Conservation (phyloP, 83 land plant genomes). For the Picea engelmannii region DNA sequence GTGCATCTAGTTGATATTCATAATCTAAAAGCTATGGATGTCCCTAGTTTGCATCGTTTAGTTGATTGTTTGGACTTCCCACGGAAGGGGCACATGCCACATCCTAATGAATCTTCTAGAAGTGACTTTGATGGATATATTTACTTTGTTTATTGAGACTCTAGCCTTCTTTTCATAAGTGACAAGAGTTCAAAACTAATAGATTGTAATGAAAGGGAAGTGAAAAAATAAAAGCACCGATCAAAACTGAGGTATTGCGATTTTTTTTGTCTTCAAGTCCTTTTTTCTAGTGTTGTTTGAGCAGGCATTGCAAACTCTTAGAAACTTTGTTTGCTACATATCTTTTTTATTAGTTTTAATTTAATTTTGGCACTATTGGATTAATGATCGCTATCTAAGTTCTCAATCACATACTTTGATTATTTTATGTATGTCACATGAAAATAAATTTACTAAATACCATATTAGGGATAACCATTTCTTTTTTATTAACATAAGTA, state of each 20-base stretch:
- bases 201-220: slow-evolving; percentile 38
- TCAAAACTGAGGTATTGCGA: slow-evolving; percentile 19
- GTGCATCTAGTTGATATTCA: slow-evolving; percentile 95
- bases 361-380: too few relatives aligned
- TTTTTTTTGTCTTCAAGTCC: slow-evolving; percentile 1
- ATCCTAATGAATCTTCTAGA: slow-evolving; percentile 95
- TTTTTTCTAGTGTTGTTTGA: neutral
- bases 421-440: too few relatives aligned
- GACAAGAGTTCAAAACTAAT: slow-evolving; percentile 52
- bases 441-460: too few relatives aligned
- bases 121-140: slow-evolving; percentile 94
- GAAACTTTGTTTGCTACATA: too few relatives aligned
- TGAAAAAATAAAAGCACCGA: neutral
- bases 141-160: slow-evolving; percentile 91
- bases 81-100: slow-evolving; percentile 83
- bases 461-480: too few relatives aligned
- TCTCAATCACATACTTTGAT: too few relatives aligned
- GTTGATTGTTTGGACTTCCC: slow-evolving; percentile 94
- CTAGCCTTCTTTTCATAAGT: slow-evolving; percentile 61
- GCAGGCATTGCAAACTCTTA: too few relatives aligned
- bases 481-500: too few relatives aligned
- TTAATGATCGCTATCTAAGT: too few relatives aligned
- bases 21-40: slow-evolving; percentile 83
- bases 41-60: slow-evolving; percentile 74
- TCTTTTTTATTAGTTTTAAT: too few relatives aligned